Evolutionary conservation across 768 basidiomycete genomes (phyloP), one percentile per base, ranked within the genome.

Genomic region (Phaffia tasmanica): DNA sequence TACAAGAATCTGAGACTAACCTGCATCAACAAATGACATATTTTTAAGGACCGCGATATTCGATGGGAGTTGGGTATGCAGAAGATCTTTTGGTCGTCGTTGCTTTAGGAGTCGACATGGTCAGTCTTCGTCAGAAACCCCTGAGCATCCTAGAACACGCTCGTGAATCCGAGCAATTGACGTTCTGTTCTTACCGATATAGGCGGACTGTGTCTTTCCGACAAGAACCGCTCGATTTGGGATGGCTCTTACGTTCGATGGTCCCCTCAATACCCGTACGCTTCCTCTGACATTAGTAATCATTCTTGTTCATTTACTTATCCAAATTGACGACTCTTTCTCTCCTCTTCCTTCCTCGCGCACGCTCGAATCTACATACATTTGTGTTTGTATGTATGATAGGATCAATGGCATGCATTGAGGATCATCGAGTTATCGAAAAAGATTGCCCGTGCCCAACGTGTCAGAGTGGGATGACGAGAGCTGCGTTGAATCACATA

Each of bases 131-230:
- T 51, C 15, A 55, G 19, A 42, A 29, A 21, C n/a, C 25, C 48
- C 48, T 29, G 61, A 29, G 55, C 50, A 58, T 50, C 47, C 53
- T 50, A 15, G 16, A 29, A 56, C 21, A 42, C 35, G 35, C 35
- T 42, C 35, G 16, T 3, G 3, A 55, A 21, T 29, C 19, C 1
- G 23, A 2, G 46, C 35, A n/a, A 11, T 21, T 19, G n/a, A 55
- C n/a, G 29, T 62, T 42, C 23, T 32, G 56, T 23, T 69, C 18
- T 57, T 8, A 7, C 9, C 23, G 7, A 23, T 62, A 14, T 67
- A 89, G 88, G 89, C 89, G 0, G 90, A 94, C 74, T 94, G 90
- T 70, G 90, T 94, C 15, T 93, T 91, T 72, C 91, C 90, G 42
- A 94, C 90, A 1, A 82, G 91, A 67, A 93, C 91, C 0, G 91